Evolutionary conservation across 805 yeast genomes (phyloP).

Genomic region (Saccharomycopsis fermentans): DNA sequence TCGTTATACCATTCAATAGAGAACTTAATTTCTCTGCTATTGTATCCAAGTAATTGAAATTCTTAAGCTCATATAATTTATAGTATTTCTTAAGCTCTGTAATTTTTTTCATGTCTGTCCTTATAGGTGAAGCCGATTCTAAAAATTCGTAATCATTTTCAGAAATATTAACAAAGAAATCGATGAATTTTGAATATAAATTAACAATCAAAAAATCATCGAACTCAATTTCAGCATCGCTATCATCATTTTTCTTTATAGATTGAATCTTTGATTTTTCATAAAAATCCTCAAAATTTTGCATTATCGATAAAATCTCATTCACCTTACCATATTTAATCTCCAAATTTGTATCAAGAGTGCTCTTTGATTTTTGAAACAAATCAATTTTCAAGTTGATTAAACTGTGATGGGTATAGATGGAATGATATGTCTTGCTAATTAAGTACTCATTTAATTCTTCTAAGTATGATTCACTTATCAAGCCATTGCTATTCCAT

Average conservation of each 20-base stretch:
- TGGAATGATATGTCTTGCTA: conserved; percentile 15
- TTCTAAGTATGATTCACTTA: neutral
- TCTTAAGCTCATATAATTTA: neutral
- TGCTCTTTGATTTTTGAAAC: neutral
- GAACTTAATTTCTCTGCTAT: neutral
- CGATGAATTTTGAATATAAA: conserved; percentile 6
- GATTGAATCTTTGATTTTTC: conserved; percentile 5
- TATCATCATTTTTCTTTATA: conserved; percentile 6
- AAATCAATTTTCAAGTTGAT: conserved; percentile 8
- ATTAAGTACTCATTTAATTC: conserved; percentile 7
- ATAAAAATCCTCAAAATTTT: conserved; percentile 11
- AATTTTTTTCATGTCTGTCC: neutral
- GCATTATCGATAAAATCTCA: conserved; percentile 10
- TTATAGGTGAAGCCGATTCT: neutral
- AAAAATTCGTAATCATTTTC: neutral
- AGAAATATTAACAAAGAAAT: neutral
- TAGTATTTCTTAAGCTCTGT: neutral
- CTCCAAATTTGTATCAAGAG: neutral
- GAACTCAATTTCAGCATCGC: conserved; percentile 1
- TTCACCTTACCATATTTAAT: neutral
- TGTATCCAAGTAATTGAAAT: neutral
- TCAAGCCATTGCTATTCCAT: neutral
- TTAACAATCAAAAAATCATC: conserved; percentile 3
- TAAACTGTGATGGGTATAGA: conserved; percentile 5
- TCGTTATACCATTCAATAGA: neutral